Conservation (phyloP, 2,329 filamentous ascomycete species). For the Sporothrix curviconia region DNA sequence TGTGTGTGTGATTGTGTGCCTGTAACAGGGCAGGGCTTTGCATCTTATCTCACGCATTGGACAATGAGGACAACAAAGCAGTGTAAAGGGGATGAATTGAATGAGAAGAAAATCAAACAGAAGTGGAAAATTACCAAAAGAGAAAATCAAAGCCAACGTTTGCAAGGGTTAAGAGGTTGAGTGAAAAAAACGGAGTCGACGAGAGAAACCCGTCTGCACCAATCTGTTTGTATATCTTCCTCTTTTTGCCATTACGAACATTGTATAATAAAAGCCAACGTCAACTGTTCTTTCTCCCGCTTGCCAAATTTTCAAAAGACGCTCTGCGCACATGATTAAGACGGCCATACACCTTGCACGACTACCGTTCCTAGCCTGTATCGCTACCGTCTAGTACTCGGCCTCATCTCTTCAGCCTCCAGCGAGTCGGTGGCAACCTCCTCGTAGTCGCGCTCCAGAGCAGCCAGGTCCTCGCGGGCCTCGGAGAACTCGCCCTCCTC, state of each 20-base stretch:
- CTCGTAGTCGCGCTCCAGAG: conserved; percentile 96
- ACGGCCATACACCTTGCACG: no score
- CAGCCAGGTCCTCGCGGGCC: conserved; percentile 96
- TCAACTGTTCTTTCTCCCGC: background rate
- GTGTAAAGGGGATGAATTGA: no score
- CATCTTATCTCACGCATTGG: no score
- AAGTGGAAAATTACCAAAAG: background rate
- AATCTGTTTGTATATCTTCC: conserved; percentile 16
- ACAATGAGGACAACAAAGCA: no score
- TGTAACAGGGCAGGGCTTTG: no score
- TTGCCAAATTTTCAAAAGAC: conserved; percentile 5
- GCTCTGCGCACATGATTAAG: no score
- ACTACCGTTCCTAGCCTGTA: no score
- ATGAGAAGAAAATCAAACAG: no score
- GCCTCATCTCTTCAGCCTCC: conserved; percentile 82
- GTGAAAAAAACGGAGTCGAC: background rate
- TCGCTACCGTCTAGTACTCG: conserved; percentile 88
- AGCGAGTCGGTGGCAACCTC: conserved; percentile 94
- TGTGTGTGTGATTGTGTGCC: no score
- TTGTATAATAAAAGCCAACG: conserved; percentile 13
- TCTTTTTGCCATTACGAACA: conserved; percentile 15
- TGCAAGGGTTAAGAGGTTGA: no score
- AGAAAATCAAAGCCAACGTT: background rate
- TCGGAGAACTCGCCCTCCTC: conserved; percentile 99
- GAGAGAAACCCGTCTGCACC: background rate